Evolutionary conservation across 2,329 filamentous ascomycete genomes (phyloP).

Genomic region (Sporothrix variecibatus): DNA sequence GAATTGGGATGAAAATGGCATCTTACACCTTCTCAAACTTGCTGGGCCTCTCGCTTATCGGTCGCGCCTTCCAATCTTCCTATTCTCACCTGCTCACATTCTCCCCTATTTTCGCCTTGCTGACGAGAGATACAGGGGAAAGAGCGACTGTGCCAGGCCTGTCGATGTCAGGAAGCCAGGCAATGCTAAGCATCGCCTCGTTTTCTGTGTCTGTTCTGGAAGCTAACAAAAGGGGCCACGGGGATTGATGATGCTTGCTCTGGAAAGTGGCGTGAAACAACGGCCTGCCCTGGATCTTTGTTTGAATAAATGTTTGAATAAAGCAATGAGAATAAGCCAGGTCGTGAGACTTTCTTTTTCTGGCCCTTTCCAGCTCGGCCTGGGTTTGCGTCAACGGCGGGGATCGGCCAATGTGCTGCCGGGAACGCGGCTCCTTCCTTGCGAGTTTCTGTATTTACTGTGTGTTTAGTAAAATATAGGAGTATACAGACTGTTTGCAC

Average conservation of each 20-base stretch:
- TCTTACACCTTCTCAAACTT: not conserved
- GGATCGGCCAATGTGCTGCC: not conserved
- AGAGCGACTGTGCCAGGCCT: not conserved
- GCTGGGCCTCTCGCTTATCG: not conserved
- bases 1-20: conserved; percentile 3
- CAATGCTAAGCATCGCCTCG: not conserved
- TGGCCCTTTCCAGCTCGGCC: not conserved
- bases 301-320: not conserved
- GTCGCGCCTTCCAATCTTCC: not conserved
- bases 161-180: not conserved
- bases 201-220: not conserved
- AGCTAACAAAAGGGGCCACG: not conserved
- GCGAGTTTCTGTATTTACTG: not conserved
- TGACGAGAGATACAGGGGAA: not conserved
- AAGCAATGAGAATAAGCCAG: not conserved
- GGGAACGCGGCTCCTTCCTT: conserved; percentile 12
- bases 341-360: not conserved
- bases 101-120: not conserved
- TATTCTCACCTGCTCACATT: not conserved
- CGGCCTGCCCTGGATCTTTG: not conserved
- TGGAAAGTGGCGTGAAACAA: conserved; percentile 1
- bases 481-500: not conserved
- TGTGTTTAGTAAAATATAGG: not conserved
- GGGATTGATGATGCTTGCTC: not conserved
- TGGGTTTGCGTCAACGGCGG: not conserved